Evolutionary conservation across 2,329 filamentous ascomycete species (phyloP).

Genomic region (Pleochaeta shiraiana): DNA sequence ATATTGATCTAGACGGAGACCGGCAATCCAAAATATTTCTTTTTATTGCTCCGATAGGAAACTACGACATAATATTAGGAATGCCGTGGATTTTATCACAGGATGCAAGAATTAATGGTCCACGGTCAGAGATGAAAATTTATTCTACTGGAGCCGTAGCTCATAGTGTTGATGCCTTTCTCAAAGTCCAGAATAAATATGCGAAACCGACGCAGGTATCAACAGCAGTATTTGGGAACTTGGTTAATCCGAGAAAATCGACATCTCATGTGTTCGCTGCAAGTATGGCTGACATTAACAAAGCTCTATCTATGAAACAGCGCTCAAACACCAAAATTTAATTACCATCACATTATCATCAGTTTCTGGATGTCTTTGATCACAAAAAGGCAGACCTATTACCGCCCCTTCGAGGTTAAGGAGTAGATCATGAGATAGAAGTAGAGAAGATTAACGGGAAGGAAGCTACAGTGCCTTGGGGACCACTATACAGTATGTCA

Average conservation of each 20-base stretch:
- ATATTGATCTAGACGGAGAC: neutral
- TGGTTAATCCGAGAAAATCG: neutral
- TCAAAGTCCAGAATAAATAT: too few species aligned
- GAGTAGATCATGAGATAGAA: too few species aligned
- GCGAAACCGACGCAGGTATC: too few species aligned
- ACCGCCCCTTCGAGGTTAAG: neutral
- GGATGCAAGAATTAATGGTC: too few species aligned
- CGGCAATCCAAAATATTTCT: neutral
- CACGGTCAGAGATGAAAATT: too few species aligned
- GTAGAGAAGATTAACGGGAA: too few species aligned
- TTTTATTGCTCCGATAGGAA: neutral
- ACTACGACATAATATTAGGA: neutral
- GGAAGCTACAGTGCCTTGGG: too few species aligned
- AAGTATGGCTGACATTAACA: neutral
- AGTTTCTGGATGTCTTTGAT: neutral
- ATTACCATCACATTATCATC: neutral
- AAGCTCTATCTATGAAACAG: neutral
- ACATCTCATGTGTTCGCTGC: neutral
- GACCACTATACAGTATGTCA: too few species aligned
- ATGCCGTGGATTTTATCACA: neutral
- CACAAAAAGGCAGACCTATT: neutral
- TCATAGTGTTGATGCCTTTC: too few species aligned
- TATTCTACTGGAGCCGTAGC: too few species aligned
- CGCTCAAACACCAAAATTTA: neutral
- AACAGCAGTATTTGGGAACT: too few species aligned